Evolutionary conservation across 139 green algal genomes (phyloP), one percentile per base, ranked within the genome.

Genomic region (Chlamydomonas incerta): DNA sequence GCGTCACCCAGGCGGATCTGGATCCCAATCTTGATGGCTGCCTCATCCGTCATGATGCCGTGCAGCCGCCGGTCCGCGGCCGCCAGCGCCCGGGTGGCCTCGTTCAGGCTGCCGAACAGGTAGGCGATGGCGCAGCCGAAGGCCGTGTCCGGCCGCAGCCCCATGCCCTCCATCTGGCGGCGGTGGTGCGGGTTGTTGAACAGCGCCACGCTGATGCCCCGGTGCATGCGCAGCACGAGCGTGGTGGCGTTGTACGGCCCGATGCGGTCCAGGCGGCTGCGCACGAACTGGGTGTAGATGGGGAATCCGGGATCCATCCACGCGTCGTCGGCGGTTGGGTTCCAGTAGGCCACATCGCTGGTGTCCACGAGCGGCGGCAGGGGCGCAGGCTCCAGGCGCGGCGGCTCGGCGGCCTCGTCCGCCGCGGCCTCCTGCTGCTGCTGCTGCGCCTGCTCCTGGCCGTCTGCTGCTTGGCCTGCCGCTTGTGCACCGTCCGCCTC

Each of bases 101-200:
- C 23, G 50, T 24, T 31, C 24, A 82, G 31, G 41, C 41, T 50
- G 3, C 74, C 57, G 35, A 82, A 82, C 58, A 82, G 74, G 24
- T n/a, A 82, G 3, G 35, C 21, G 34, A 58, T 23, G 1, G 74
- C 74, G 58, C 74, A 82, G 13, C 74, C 74, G 17, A 82, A 82
- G 4, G 74, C 74, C 8, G 74, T 82, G 74, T 82, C 74, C 1
- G 74, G 74, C 11, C 74, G 57, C 58, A 82, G 74, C 2, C 74
- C 74, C 57, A 72, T 35, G 10, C 34, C 34, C 46, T 63, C 34
- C 58, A 82, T 15, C 35, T 71, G 47, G 29, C 10, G 47, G 8
- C 72, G 28, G 74, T 82, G 74, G 74, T 82, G 57, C n/a, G 57
- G 74, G 58, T 82, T 82, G 58, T 72, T 14, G 58, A 82, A 82